phyloP scores from a whole-genome alignment of 2,329 filamentous ascomycete genomes.

The Triangularia verruculosa region DNA sequence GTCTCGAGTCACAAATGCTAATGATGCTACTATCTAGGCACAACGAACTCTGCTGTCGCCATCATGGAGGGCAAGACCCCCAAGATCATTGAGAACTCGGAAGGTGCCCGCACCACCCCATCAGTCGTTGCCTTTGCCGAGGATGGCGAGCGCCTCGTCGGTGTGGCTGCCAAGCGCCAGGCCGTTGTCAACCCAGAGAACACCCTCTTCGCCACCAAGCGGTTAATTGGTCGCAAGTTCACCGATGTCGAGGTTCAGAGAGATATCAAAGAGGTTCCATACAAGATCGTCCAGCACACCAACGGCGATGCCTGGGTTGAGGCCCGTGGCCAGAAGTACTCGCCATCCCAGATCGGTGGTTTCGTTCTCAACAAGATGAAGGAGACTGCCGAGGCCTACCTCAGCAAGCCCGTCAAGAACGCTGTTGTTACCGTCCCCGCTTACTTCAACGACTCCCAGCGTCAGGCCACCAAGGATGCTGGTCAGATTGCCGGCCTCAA shows the following conservation, averaged over 20 bases:
- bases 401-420: constrained; percentile 88
- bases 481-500: constrained; percentile 95
- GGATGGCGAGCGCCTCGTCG: constrained; percentile 92
- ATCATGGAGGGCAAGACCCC: constrained; percentile 96
- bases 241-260: constrained; percentile 90
- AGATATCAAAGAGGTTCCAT: constrained; percentile 95
- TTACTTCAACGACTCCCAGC: constrained; percentile 98
- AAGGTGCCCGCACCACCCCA: constrained; percentile 88
- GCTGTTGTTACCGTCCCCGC: constrained; percentile 95
- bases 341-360: constrained; percentile 95
- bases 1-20: constrained; percentile 9
- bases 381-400: constrained; percentile 93
- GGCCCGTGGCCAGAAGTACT: constrained; percentile 92
- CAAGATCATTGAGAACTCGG: constrained; percentile 96
- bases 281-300: constrained; percentile 96
- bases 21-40: constrained; percentile 48
- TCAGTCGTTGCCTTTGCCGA: constrained; percentile 95
- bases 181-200: constrained; percentile 98
- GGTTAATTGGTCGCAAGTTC: constrained; percentile 97
- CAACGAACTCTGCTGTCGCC: constrained; percentile 95
- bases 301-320: constrained; percentile 97
- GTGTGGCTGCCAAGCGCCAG: constrained; percentile 96
- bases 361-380: constrained; percentile 99
- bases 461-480: constrained; percentile 96
- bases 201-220: constrained; percentile 97